Percentiles rank a stretch among this genome's conserved stretches.
These are phyloP conservation scores for Gypsophila paniculata DNA, from an alignment of 179 eudicot genomes.

Conservation along the genomic window DNA sequence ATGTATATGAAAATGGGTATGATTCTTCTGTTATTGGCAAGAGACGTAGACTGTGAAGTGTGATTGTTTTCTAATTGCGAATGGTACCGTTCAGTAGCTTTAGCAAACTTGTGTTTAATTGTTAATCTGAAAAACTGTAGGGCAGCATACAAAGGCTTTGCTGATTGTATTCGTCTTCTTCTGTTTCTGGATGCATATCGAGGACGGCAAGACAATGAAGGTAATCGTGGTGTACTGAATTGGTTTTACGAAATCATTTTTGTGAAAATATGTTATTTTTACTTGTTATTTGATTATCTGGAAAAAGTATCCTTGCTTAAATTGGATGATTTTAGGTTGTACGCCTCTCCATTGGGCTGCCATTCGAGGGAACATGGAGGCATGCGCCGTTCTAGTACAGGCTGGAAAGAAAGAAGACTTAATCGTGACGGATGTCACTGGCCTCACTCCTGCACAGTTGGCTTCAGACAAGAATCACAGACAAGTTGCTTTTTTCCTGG, in stretches of 20 bases:
- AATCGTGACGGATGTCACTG: slow-evolving; percentile 74
- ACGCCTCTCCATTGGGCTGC: slow-evolving; percentile 99
- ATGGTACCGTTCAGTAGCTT: neutral
- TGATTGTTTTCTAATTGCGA: neutral
- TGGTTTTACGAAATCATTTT: neutral
- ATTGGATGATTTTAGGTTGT: slow-evolving; percentile 52
- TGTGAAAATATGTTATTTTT: slow-evolving; percentile 3
- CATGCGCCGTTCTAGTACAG: slow-evolving; percentile 90
- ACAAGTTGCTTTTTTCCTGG: slow-evolving; percentile 99
- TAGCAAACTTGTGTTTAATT: neutral
- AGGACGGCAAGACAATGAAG: slow-evolving; percentile 92
- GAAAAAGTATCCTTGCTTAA: neutral
- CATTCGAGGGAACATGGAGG: slow-evolving; percentile 91
- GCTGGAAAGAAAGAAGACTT: slow-evolving; percentile 98
- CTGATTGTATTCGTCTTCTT: slow-evolving; percentile 92
- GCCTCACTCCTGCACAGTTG: slow-evolving; percentile 93
- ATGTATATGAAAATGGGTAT: neutral
- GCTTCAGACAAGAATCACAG: slow-evolving; percentile 91
- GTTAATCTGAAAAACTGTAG: slow-evolving; percentile 37
- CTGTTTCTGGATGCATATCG: slow-evolving; percentile 88
- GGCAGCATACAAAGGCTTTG: slow-evolving; percentile 99
- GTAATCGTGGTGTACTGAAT: slow-evolving; percentile 31
- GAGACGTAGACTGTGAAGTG: neutral
- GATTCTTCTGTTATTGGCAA: neutral
- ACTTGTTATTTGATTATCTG: neutral